These are phyloP conservation scores for Chrysoporthe austroafricana DNA, from an alignment of 2,329 filamentous ascomycete genomes.

Conservation along the genomic window DNA sequence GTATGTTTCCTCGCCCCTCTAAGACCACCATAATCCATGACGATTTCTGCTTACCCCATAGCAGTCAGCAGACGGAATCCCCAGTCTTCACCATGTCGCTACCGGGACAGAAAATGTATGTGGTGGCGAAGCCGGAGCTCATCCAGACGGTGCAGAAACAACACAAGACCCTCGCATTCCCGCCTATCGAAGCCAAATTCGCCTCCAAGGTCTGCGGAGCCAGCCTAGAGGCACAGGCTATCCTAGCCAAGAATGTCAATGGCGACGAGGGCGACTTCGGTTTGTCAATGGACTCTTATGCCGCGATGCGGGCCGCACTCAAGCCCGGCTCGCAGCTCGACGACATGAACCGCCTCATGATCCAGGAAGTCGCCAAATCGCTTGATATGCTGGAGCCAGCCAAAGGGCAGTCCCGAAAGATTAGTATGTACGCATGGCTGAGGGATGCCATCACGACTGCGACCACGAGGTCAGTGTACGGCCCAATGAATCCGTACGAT, in stretches of 20 bases:
- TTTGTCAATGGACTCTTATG: conserved; percentile 41
- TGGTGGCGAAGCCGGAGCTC: conserved; percentile 43
- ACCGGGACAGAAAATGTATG: conserved; percentile 46
- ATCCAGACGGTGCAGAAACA: conserved; percentile 45
- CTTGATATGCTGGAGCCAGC: conserved; percentile 16
- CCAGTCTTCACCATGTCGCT: conserved; percentile 48
- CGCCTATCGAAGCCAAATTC: conserved; percentile 42
- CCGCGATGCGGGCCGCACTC: conserved; percentile 40
- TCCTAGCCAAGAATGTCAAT: conserved; percentile 38
- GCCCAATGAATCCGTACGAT: conserved; percentile 45
- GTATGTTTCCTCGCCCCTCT: conserved; percentile 18
- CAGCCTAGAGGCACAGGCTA: conserved; percentile 36
- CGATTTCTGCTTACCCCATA: neutral
- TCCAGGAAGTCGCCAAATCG: conserved; percentile 37
- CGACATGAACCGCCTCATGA: conserved; percentile 41
- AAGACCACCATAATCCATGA: neutral
- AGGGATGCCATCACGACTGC: conserved; percentile 41
- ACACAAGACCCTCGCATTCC: conserved; percentile 42
- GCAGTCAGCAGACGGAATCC: conserved; percentile 29
- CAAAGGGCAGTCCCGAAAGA: conserved; percentile 25
- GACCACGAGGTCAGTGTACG: conserved; percentile 46
- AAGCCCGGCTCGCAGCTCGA: conserved; percentile 39
- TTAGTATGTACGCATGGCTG: conserved; percentile 34
- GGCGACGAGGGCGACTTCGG: conserved; percentile 42
- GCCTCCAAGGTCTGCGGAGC: conserved; percentile 36